These are phyloP conservation scores for Berberis thunbergii DNA, from an alignment of 164 flowering plant species.

Conservation along the genomic window DNA sequence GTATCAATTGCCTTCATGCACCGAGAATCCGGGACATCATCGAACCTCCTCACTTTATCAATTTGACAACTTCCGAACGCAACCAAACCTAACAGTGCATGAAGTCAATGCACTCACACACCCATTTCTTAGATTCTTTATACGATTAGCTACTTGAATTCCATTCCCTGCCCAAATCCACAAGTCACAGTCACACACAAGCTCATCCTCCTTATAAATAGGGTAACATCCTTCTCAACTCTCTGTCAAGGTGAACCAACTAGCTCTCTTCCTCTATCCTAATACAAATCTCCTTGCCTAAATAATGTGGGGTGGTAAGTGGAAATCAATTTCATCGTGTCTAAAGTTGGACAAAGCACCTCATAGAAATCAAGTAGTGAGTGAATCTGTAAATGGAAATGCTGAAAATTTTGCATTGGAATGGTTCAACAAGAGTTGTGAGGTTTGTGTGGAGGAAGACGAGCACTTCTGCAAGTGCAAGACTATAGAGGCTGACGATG, in stretches of 20 bases:
- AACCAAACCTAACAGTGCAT: no score
- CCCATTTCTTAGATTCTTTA: no score
- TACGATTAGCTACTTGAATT: no score
- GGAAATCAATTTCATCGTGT: constrained; percentile 2
- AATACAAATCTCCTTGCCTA: no score
- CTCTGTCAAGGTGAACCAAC: background rate
- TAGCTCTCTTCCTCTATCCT: background rate
- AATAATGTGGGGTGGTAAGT: constrained; percentile 12
- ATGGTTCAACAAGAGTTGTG: constrained; percentile 12
- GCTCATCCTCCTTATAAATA: background rate
- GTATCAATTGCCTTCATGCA: no score
- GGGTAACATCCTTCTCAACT: background rate
- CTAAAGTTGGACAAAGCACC: background rate
- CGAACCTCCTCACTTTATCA: no score
- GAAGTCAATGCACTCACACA: no score
- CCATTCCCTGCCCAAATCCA: no score
- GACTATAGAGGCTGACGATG: constrained; percentile 13
- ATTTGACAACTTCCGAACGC: no score
- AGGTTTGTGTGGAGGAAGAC: constrained; percentile 38
- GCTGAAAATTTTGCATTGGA: constrained; percentile 3
- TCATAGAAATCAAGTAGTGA: constrained; percentile 26
- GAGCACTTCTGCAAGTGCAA: constrained; percentile 13
- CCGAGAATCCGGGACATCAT: no score
- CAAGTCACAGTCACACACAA: no score
- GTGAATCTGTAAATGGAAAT: constrained; percentile 18